phyloP scores from a whole-genome alignment of 2,329 filamentous ascomycete species.

The Drechslerella coelobrocha region DNA sequence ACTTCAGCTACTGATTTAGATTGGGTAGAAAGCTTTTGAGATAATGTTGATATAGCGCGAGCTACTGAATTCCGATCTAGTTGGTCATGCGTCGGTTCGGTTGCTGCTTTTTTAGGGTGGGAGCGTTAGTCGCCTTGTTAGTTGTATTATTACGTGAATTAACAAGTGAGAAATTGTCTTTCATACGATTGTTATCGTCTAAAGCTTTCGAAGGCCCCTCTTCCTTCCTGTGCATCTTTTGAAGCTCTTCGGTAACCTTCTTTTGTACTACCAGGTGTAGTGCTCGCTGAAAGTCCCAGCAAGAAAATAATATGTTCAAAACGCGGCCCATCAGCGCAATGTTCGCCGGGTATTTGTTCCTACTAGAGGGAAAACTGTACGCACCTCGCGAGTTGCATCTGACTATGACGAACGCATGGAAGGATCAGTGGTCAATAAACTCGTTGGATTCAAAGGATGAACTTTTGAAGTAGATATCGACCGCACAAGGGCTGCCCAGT shows the following conservation, averaged over 20 bases:
- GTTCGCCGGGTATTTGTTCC: not conserved
- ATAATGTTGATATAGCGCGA: conserved; percentile 30
- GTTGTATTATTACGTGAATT: not conserved
- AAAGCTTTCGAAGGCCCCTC: conserved; percentile 6
- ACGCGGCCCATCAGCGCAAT: not conserved
- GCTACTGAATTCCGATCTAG: conserved; percentile 24
- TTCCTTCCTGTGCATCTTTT: conserved; percentile 33
- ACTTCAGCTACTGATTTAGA: conserved; percentile 65
- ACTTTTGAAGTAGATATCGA: too few relatives aligned
- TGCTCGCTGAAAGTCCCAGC: conserved; percentile 7
- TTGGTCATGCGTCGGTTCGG: conserved; percentile 16
- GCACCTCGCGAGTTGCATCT: conserved; percentile 34
- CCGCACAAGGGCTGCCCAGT: too few relatives aligned
- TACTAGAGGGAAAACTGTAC: not conserved
- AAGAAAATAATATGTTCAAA: not conserved
- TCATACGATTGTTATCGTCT: conserved; percentile 28
- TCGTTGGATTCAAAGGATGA: not conserved
- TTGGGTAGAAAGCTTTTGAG: conserved; percentile 32
- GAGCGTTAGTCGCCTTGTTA: not conserved
- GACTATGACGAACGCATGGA: conserved; percentile 12
- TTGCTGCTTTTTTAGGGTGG: conserved; percentile 5
- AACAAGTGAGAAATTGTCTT: not conserved
- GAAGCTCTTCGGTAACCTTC: conserved; percentile 32
- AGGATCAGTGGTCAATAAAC: not conserved
- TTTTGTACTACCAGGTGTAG: conserved; percentile 26